Base-by-base conservation (phyloP, 208 protist species). In the Endotrypanum monterogeii region DNA sequence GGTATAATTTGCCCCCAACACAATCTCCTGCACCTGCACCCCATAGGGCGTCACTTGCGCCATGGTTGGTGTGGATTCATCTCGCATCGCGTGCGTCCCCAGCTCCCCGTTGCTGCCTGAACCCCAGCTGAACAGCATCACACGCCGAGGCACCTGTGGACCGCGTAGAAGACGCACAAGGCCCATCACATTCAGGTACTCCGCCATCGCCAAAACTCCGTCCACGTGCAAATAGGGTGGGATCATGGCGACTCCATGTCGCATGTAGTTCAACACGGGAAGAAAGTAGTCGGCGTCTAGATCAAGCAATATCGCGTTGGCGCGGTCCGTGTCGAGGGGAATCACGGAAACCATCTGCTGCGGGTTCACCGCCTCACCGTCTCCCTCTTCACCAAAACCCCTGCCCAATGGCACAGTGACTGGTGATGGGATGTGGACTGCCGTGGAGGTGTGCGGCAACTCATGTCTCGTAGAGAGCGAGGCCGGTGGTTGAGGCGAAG, bases 1-100 rank as follows among this genome's bases (percentile, higher is more conserved):
- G 75, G 85, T 97, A 77, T 95, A 97, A 82, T 94, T 93, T 3
- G 89, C 89, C 14, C 93, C 93, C 20, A 97, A 82, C 9, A 91
- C 86, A 7, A 97, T 82, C 51, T 93, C 85, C 39, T 80, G 71
- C 65, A 95, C 89, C n/a, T 74, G 75, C 39, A 86, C 81, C 0
- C 85, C 88, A 60, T 87, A 91, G 20, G 93, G 93, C 8, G 84
- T 80, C 41, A 94, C 82, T 39, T 84, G 83, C 37, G 89, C 86
- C 50, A 82, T 74, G 23, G 84, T 88, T 41, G 93, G 93, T n/a
- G 56, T 83, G 37, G 74, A 65, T 71, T 77, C 79, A 80, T 97
- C 84, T 67, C 72, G 63, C 51, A 88, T 85, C 20, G 71, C 61
- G 79, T 92, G 89, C 35, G 90, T 92, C 46, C 93, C 93, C 16